phyloP scores from a whole-genome alignment of 305 asterid species.

The Rubia peregrina region DNA sequence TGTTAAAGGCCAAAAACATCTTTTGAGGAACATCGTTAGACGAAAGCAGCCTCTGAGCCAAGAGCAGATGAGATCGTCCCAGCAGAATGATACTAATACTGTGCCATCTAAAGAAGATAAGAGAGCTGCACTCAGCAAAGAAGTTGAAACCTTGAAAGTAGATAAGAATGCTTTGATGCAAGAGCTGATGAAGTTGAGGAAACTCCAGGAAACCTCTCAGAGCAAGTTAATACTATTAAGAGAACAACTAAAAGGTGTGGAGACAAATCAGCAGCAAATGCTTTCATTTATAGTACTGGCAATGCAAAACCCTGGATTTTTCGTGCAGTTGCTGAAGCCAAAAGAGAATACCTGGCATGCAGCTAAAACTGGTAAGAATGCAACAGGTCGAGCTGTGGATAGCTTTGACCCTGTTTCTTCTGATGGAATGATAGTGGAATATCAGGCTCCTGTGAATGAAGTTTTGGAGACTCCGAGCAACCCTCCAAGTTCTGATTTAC shows the following conservation, averaged over 20 bases:
- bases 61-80: conserved; percentile 36
- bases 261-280: conserved; percentile 91
- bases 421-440: conserved; percentile 52
- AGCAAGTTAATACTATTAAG: conserved; percentile 50
- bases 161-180: conserved; percentile 55
- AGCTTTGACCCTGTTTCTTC: conserved; percentile 38
- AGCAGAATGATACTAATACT: conserved; percentile 27
- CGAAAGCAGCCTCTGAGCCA: conserved; percentile 52
- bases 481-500: conserved; percentile 25
- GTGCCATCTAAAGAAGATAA: conserved; percentile 43
- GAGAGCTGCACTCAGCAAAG: conserved; percentile 49
- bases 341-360: conserved; percentile 56
- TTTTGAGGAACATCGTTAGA: conserved; percentile 66
- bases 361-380: conserved; percentile 39
- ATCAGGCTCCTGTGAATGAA: conserved; percentile 51
- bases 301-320: conserved; percentile 79
- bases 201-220: conserved; percentile 66
- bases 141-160: conserved; percentile 65
- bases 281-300: conserved; percentile 94
- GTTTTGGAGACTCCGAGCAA: conserved; percentile 15
- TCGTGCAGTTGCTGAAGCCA: conserved; percentile 70
- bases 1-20: conserved; percentile 74
- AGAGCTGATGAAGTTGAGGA: conserved; percentile 57
- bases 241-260: conserved; percentile 75
- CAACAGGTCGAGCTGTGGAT: conserved; percentile 51